Evolutionary conservation across 2,329 filamentous ascomycete species (phyloP), one percentile per base, ranked within the genome.

Genomic region (Colletotrichum aenigma): DNA sequence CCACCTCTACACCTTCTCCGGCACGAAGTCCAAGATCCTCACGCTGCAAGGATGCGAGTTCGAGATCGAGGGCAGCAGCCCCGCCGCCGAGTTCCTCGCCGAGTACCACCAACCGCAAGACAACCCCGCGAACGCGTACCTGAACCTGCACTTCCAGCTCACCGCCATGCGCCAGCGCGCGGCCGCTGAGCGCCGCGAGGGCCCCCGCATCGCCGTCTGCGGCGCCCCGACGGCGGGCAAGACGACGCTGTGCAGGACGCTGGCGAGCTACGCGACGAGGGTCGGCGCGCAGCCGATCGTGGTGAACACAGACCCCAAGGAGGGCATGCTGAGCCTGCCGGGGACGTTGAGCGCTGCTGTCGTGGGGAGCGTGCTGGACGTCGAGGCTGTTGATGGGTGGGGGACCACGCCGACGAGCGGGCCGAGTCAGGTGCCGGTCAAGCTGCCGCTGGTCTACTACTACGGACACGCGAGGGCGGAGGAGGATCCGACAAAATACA

Each of bases 1-100:
- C 72, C 94, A 94, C 67, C 89, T 91, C 12, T 98, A 98, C 87
- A 93, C 89, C 36, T 96, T 99, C 84, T 90, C 91, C 61, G 94
- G 95, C 71, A 91, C 91, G 79, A 97, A 97, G 87, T 94, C 94
- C 74, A 96, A 96, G 76, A 94, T 99, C 81, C 95, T 95, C 84
- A 98, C 96, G 66, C 98, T 95, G 94, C 93, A 96, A 81, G 96
- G 97, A 80, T 98, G 96, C 85, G 92, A 92, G 69, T 87, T 99
- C 76, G 95, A 98, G 84, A 89, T 98, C 75, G 91, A 89, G 38
- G 38, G 38, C 58, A 93, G 93, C 4, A 86, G 87, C 13, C 89
- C 89, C 66, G 87, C 90, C 61, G 84, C 87, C 71, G 89, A 91
- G 77, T 86, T 85, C 64, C 85, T 91, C 30, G 93, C 93, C 58